These are phyloP conservation scores for Penicillium paradoxum DNA, from an alignment of 495 filamentous ascomycete genomes.

Conservation along the genomic window DNA sequence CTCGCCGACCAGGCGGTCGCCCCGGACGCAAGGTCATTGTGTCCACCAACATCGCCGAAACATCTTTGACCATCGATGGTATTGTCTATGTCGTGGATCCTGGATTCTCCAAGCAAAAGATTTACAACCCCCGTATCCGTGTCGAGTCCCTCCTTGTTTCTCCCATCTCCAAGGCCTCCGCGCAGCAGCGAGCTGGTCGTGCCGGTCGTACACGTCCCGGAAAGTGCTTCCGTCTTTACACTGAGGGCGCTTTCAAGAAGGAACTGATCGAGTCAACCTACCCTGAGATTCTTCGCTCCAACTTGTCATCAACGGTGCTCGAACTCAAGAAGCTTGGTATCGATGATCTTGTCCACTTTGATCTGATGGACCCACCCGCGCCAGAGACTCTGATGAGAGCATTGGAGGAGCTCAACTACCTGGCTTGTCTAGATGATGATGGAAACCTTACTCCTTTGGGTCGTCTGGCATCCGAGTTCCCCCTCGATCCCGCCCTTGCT, in stretches of 20 bases:
- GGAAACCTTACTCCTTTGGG: conserved; percentile 85
- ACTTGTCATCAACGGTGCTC: conserved; percentile 87
- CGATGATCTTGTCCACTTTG: conserved; percentile 95
- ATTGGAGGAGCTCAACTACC: conserved; percentile 94
- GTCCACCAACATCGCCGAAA: conserved; percentile 97
- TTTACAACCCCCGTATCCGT: conserved; percentile 95
- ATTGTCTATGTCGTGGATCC: conserved; percentile 99
- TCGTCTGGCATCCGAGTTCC: conserved; percentile 87
- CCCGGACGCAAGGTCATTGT: conserved; percentile 95
- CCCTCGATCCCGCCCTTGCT: conserved; percentile 88
- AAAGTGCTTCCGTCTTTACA: conserved; percentile 97
- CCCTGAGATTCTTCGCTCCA: conserved; percentile 91
- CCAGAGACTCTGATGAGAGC: conserved; percentile 99
- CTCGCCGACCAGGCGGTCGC: conserved; percentile 65
- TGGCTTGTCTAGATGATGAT: conserved; percentile 94
- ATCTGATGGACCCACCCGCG: conserved; percentile 96
- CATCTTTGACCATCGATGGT: conserved; percentile 94
- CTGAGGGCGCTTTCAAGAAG: conserved; percentile 94
- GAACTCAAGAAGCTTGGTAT: conserved; percentile 97
- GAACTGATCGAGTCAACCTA: conserved; percentile 96
- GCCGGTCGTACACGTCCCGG: conserved; percentile 96
- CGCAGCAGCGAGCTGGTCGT: conserved; percentile 95
- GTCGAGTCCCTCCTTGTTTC: conserved; percentile 95
- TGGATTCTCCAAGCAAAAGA: conserved; percentile 99
- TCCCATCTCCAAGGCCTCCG: conserved; percentile 96